Base-by-base conservation (phyloP, 495 filamentous ascomycete species). In the Pyronema omphalodes region DNA sequence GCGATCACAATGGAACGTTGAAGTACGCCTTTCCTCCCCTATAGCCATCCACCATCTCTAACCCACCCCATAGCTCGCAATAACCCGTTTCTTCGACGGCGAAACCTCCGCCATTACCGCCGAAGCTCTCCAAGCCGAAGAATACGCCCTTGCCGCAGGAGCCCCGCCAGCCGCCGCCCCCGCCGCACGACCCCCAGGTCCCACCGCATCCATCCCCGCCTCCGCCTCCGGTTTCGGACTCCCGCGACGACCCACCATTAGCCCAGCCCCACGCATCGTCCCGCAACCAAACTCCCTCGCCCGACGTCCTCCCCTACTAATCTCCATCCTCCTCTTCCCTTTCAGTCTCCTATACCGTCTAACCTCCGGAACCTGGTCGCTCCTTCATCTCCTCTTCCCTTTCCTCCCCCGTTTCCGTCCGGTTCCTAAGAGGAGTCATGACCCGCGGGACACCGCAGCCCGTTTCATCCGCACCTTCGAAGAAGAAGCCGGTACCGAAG, bases 81-180 rank as follows among this genome's bases (percentile, higher is more conserved):
- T 98, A 49, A 76, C 91, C 48, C 89, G 89, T 62, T 96, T 96
- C 77, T 98, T 95, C 65, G 91, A 96, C 66, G 91, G 93, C 49
- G 93, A 96, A 68, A 78, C 81, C 4, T 76, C 84, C 37, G 85
- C 94, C 63, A 81, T 78, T 5, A 71, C 89, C 6, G 85, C 85
- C 58, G 84, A 86, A 69, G 81, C 84, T 55, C 71, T 80, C 50
- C 76, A 80, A 37, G 74, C 80, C 29, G 69, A 79, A 37, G 68
- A 79, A 39, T 63, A 71, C 43, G 63, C 53, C 75, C 84, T 60
- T 76, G 73, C 57, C 60, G 73, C 44, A 36, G 68, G n/a, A 63
- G 63, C 41, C 41, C 56, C 61, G 35, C 66, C 53, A 60, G 65
- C 60, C 52, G 60, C 66, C 35, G 58, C 64, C 7, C 68, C 68